Conservation (phyloP, 1,139 yeast species). For the Geotrichum restrictum region DNA sequence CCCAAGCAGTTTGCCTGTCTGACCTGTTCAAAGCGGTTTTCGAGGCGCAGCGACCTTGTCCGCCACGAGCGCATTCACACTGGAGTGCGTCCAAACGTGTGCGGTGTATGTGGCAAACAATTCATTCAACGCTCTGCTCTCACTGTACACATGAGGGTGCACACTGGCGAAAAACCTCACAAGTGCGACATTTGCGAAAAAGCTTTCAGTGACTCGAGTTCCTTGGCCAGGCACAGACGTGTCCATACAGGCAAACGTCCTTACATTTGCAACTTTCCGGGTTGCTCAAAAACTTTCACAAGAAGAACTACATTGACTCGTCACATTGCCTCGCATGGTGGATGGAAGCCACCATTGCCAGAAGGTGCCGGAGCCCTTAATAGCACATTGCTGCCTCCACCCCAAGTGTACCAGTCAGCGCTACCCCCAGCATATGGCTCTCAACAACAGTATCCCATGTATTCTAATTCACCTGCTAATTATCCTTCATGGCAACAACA, state of each 20-base stretch:
- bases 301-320: constrained; percentile 67
- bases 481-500: constrained; percentile 12
- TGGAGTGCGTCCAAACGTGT: constrained; percentile 56
- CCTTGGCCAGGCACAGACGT: constrained; percentile 42
- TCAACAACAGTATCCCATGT: not conserved
- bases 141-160: constrained; percentile 71
- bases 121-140: constrained; percentile 68
- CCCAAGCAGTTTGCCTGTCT: constrained; percentile 29
- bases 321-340: constrained; percentile 57
- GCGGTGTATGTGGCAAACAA: constrained; percentile 46
- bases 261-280: constrained; percentile 64
- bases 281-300: constrained; percentile 62
- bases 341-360: constrained; percentile 10
- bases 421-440: constrained; percentile 9
- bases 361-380: not conserved
- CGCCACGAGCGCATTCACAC: constrained; percentile 79
- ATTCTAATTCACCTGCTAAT: not conserved
- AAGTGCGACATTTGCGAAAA: constrained; percentile 39
- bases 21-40: constrained; percentile 45
- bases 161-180: constrained; percentile 74
- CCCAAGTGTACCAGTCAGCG: not conserved
- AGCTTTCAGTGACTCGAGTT: constrained; percentile 42
- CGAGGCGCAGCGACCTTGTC: constrained; percentile 59
- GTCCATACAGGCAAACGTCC: constrained; percentile 54
- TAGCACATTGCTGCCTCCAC: constrained; percentile 10